Conservation (phyloP, 2,329 filamentous ascomycete species). For the Beauveria pseudobassiana region DNA sequence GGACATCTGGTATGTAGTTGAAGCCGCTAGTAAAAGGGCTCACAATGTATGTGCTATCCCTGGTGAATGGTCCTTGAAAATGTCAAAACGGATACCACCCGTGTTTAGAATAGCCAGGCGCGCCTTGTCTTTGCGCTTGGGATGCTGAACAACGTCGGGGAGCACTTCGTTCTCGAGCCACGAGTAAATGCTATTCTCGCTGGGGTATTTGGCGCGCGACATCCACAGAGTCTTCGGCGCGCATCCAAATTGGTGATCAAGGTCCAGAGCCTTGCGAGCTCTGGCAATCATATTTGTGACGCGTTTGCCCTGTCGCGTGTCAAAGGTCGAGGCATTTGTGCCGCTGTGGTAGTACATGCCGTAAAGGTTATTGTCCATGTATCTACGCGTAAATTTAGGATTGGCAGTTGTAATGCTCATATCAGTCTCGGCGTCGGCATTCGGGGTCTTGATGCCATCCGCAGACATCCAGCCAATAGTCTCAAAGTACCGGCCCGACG, state of each 20-base stretch:
- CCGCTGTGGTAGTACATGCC: slow-evolving; percentile 77
- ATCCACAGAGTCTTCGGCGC: slow-evolving; percentile 78
- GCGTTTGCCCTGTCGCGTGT: slow-evolving; percentile 65
- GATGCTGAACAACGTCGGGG: slow-evolving; percentile 54
- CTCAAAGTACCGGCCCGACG: slow-evolving; percentile 88
- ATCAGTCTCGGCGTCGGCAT: slow-evolving; percentile 15
- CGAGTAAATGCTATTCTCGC: slow-evolving; percentile 67
- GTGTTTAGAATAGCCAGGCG: slow-evolving; percentile 77
- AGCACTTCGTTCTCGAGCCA: slow-evolving; percentile 73
- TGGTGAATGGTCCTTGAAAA: slow-evolving; percentile 86
- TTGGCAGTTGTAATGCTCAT: slow-evolving; percentile 23
- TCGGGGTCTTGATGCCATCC: slow-evolving; percentile 45
- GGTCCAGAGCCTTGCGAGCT: slow-evolving; percentile 61
- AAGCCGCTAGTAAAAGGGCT: slow-evolving; percentile 83
- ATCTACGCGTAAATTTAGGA: slow-evolving; percentile 64
- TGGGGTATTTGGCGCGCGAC: slow-evolving; percentile 66
- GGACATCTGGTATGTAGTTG: slow-evolving; percentile 70
- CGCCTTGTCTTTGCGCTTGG: slow-evolving; percentile 51
- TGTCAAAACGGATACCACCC: slow-evolving; percentile 87
- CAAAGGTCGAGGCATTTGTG: slow-evolving; percentile 64
- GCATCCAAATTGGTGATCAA: slow-evolving; percentile 75
- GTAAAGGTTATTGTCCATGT: slow-evolving; percentile 90
- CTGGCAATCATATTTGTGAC: slow-evolving; percentile 62
- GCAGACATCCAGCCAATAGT: slow-evolving; percentile 92
- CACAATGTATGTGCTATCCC: slow-evolving; percentile 76